Conservation (phyloP, 1,284 basidiomycete species). For the Apiotrichum akiyoshidainum region DNA sequence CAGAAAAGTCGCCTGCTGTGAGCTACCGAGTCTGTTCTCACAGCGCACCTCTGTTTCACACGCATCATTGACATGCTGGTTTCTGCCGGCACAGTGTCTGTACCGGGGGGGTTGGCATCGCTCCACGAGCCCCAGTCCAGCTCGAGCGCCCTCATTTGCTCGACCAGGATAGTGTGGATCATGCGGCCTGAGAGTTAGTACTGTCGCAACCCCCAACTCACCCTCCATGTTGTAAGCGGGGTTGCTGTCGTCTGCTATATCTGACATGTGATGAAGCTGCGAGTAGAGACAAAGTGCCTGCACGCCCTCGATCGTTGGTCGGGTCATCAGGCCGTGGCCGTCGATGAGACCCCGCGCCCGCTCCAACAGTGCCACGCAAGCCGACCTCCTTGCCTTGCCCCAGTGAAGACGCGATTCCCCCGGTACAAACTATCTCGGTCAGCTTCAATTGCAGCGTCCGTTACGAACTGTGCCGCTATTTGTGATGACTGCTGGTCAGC, state of each 20-base stretch:
- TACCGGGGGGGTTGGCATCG: too few relatives aligned
- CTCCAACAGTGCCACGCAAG: constrained; percentile 32
- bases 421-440: background rate
- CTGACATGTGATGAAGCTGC: constrained; percentile 32
- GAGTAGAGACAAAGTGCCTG: constrained; percentile 34
- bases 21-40: background rate
- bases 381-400: constrained; percentile 28
- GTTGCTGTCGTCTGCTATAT: constrained; percentile 13
- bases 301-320: constrained; percentile 33
- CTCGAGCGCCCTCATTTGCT: constrained; percentile 34
- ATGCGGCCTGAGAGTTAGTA: constrained; percentile 20
- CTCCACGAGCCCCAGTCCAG: constrained; percentile 27
- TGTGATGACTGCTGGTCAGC: constrained; percentile 26
- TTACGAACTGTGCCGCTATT: constrained; percentile 25
- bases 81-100: background rate
- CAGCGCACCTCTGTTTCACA: constrained; percentile 26
- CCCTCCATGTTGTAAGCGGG: constrained; percentile 29
- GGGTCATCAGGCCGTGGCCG: constrained; percentile 25
- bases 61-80: constrained; percentile 17
- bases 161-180: constrained; percentile 29
- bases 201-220: constrained; percentile 14
- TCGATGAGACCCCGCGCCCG: constrained; percentile 36
- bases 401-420: constrained; percentile 26
- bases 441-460: background rate
- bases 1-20: constrained; percentile 32